Evolutionary conservation across 805 yeast species (phyloP).

Genomic region (Starmerella geochares): DNA sequence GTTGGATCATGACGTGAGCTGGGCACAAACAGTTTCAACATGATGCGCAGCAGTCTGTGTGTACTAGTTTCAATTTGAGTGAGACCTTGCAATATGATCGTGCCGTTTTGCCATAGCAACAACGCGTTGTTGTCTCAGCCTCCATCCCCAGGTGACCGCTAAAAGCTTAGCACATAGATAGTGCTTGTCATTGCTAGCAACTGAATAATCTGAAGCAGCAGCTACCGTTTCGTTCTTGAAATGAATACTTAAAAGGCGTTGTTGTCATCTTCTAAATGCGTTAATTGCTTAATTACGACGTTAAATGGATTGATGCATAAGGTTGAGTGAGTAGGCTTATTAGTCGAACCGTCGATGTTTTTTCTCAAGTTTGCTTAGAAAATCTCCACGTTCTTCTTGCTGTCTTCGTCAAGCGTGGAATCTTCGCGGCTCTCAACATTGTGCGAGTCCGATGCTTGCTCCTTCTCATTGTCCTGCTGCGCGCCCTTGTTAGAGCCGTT

Average conservation of each 20-base stretch:
- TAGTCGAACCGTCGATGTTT: neutral
- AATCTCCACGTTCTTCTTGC: conserved; percentile 21
- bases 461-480: conserved; percentile 7
- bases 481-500: neutral
- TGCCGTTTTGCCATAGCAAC: neutral
- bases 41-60: too few species aligned
- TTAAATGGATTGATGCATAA: neutral
- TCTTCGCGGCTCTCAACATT: conserved; percentile 8
- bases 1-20: neutral
- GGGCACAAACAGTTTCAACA: too few species aligned
- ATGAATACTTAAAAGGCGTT: too few species aligned
- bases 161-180: neutral
- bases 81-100: too few species aligned
- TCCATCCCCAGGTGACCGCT: neutral
- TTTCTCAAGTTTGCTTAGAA: conserved; percentile 5
- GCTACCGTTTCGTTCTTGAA: too few species aligned
- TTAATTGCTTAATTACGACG: neutral
- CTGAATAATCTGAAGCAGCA: too few species aligned
- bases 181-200: too few species aligned
- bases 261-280: too few species aligned
- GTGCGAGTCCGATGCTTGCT: conserved; percentile 3
- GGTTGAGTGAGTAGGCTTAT: neutral
- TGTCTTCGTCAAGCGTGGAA: conserved; percentile 10
- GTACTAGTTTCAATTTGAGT: too few species aligned
- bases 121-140: neutral